These are phyloP conservation scores for Acanthamoeba polyphaga DNA, from an alignment of 208 protist genomes.

Conservation along the genomic window DNA sequence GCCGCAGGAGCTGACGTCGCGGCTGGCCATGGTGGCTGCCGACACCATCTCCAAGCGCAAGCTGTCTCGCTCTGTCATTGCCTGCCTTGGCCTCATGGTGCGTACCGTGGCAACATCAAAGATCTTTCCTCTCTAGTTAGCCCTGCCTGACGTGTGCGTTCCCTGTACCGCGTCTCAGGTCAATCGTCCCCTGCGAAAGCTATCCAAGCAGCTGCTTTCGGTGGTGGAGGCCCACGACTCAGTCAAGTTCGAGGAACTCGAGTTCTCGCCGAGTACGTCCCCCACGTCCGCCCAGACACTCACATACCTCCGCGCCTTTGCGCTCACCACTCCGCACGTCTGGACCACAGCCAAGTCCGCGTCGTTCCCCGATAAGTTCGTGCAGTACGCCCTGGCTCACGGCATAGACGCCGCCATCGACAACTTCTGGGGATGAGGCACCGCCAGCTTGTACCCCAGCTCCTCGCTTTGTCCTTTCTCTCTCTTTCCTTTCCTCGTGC, in stretches of 20 bases:
- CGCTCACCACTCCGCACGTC: background rate
- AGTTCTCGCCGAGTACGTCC: background rate
- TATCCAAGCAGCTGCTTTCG: constrained; percentile 41
- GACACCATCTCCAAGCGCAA: constrained; percentile 71
- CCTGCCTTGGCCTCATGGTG: constrained; percentile 55
- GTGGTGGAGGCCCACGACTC: constrained; percentile 53
- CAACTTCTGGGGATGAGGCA: constrained; percentile 8
- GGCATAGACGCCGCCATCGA: constrained; percentile 48
- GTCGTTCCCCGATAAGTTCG: constrained; percentile 35
- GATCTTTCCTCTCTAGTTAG: background rate
- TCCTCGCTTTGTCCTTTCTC: too few species aligned
- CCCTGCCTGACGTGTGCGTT: background rate
- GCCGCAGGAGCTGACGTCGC: constrained; percentile 7
- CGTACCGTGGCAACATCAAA: background rate
- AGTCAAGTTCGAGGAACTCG: constrained; percentile 30
- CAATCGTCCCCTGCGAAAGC: constrained; percentile 47
- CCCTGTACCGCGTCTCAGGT: background rate
- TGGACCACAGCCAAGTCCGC: background rate
- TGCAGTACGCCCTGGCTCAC: constrained; percentile 55
- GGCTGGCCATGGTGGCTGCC: constrained; percentile 59
- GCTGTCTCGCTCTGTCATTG: constrained; percentile 52
- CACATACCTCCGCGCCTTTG: background rate
- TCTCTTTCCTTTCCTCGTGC: background rate
- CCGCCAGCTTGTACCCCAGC: too few species aligned
- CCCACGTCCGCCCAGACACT: background rate